Percentiles rank a stretch among this genome's conserved stretches.
Evolutionary conservation across 257 asterid genomes (phyloP).

Genomic region (Phtheirospermum japonicum): DNA sequence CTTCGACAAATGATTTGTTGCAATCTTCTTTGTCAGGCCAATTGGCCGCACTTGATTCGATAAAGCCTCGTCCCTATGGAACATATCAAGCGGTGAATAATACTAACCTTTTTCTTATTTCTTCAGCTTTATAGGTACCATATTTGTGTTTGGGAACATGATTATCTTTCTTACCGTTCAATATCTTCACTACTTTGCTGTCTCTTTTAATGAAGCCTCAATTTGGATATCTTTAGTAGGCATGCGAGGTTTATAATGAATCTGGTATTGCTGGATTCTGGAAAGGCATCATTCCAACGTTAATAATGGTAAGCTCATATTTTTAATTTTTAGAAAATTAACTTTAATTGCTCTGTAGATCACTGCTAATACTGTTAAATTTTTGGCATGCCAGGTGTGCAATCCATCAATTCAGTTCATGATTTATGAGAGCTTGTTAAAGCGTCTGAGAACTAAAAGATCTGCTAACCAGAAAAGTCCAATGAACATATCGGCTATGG

Average conservation of each 20-base stretch:
- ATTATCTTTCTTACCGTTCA: neutral
- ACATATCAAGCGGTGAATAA: conserved; percentile 72
- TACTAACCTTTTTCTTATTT: conserved; percentile 29
- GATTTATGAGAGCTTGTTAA: conserved; percentile 80
- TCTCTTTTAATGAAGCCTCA: conserved; percentile 32
- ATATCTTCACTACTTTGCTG: neutral
- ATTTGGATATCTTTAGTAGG: conserved; percentile 56
- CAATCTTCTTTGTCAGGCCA: conserved; percentile 47
- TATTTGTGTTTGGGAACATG: conserved; percentile 13
- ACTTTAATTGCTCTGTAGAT: conserved; percentile 10
- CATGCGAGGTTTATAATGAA: conserved; percentile 71
- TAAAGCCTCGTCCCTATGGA: conserved; percentile 78
- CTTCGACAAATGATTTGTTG: conserved; percentile 38
- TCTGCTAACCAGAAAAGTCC: conserved; percentile 45
- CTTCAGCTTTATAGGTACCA: conserved; percentile 17
- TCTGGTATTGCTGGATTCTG: conserved; percentile 87
- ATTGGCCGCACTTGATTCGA: conserved; percentile 62
- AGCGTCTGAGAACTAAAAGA: conserved; percentile 66
- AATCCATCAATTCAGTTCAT: conserved; percentile 98
- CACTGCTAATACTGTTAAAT: conserved; percentile 28
- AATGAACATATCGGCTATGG: conserved; percentile 56
- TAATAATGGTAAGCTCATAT: conserved; percentile 63
- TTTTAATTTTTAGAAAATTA: conserved; percentile 23
- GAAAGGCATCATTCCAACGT: conserved; percentile 87
- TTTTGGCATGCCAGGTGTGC: conserved; percentile 57